Percentiles rank a stretch among this genome's conserved stretches.
These are phyloP conservation scores for Calonectria montana DNA, from an alignment of 2,329 filamentous ascomycete species.

Conservation along the genomic window DNA sequence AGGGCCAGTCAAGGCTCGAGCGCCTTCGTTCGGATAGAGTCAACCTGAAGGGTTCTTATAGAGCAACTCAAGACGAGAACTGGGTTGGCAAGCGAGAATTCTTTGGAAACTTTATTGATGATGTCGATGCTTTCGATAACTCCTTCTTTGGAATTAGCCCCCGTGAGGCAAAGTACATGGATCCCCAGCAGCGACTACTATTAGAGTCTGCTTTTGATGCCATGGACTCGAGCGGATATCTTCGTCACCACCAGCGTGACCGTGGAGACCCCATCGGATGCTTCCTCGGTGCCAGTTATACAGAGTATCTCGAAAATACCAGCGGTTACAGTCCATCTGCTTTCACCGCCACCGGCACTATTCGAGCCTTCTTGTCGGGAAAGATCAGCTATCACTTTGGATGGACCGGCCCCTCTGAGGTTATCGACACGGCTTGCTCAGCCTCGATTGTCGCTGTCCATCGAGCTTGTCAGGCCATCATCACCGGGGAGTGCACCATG, in stretches of 20 bases:
- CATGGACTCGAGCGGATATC: slow-evolving; percentile 45
- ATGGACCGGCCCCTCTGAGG: slow-evolving; percentile 50
- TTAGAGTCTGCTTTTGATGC: slow-evolving; percentile 56
- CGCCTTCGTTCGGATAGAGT: slow-evolving; percentile 27
- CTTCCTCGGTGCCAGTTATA: slow-evolving; percentile 17
- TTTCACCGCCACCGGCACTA: slow-evolving; percentile 51
- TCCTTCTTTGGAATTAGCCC: slow-evolving; percentile 54
- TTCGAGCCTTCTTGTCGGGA: slow-evolving; percentile 48
- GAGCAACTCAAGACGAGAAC: slow-evolving; percentile 23
- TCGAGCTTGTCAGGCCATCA: slow-evolving; percentile 45
- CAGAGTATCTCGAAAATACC: slow-evolving; percentile 19
- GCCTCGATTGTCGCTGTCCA: slow-evolving; percentile 51
- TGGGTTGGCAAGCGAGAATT: slow-evolving; percentile 27
- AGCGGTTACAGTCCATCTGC: slow-evolving; percentile 12
- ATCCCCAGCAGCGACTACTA: slow-evolving; percentile 53
- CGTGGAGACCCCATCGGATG: slow-evolving; percentile 12
- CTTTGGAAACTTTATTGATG: slow-evolving; percentile 29
- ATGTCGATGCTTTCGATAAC: slow-evolving; percentile 49
- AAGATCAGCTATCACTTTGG: slow-evolving; percentile 51
- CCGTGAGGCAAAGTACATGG: slow-evolving; percentile 50
- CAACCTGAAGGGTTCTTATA: slow-evolving; percentile 24
- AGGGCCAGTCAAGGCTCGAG: slow-evolving; percentile 20
- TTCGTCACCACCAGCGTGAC: slow-evolving; percentile 20
- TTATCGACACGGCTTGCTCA: slow-evolving; percentile 54
- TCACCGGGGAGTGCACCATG: slow-evolving; percentile 44